Base-by-base conservation (phyloP, 1,139 yeast genomes). In the Protomyces arabidopsidicola region DNA sequence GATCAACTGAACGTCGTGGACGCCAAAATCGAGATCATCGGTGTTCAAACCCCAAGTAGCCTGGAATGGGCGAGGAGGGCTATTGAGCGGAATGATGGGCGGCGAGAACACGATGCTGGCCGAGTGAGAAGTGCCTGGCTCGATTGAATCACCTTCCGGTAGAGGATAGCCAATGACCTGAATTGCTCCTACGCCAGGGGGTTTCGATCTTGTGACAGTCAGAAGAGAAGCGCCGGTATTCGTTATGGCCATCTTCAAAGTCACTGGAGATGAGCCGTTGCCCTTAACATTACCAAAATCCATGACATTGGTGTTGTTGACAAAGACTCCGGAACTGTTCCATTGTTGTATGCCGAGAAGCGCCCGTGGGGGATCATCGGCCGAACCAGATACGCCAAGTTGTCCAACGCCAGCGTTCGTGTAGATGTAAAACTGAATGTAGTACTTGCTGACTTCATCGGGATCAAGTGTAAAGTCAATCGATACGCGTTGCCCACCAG, bases 341-440 rank as follows among this genome's bases (percentile, higher is more conserved):
- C 53, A 50, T 10, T 53, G 45, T 35, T 53, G 45, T 31, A 53
- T 36, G 18, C 36, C 45, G 14, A 54, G 51, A 4, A 34, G 35
- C 9, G 58, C 58, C 2, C 12, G 18, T 5, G 58, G 58, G 8
- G 58, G 58, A 20, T 31, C 36, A 36, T 38, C 42, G 16, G 58
- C 58, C 16, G 50, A 38, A 22, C 58, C 58, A 54, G 58, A 38
- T 10, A 54, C 58, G n/a, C 48, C 58, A 20, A 38, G 18, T n/a
- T 22, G 24, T 6, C 39, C 58, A 14, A 38, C 22, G 6, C 58
- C 58, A 39, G 34, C 50, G 51, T 22, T 31, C 2, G 50, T 27
- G 38, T 42, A 38, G 22, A 38, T 31, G 58, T 38, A 54, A 24
- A 42, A 54, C 38, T 38, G 48, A 20, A 54, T 31, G 55, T 34